phyloP scores from a whole-genome alignment of 2,329 filamentous ascomycete species.

The Arthrobotrys sphaeroides region DNA sequence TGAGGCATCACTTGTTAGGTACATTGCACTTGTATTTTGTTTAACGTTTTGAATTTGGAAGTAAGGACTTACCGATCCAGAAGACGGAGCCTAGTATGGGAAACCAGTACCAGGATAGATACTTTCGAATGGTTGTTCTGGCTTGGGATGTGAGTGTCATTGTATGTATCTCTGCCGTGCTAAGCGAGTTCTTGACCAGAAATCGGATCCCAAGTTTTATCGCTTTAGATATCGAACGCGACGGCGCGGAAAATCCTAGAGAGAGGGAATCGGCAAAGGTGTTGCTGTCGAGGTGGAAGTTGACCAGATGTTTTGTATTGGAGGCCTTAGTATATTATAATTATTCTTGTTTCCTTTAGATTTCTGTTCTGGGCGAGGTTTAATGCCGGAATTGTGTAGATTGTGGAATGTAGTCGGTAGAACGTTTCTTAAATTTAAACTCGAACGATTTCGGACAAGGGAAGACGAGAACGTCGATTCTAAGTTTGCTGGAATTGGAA shows the following conservation, averaged over 20 bases:
- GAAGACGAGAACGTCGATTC: too few species aligned
- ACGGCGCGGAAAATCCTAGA: too few species aligned
- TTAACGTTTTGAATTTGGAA: neutral
- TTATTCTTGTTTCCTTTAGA: neutral
- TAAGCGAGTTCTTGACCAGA: too few species aligned
- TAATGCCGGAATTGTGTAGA: neutral
- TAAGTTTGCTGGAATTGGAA: too few species aligned
- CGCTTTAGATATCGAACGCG: too few species aligned
- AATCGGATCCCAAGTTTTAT: too few species aligned
- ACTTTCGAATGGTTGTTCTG: neutral
- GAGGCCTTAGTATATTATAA: too few species aligned
- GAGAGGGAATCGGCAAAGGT: too few species aligned
- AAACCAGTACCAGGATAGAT: constrained; percentile 46
- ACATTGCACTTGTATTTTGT: neutral
- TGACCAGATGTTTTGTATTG: neutral
- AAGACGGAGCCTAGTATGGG: constrained; percentile 35
- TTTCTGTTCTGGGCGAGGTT: neutral
- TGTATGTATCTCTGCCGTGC: neutral
- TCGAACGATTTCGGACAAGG: neutral
- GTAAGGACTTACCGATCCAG: constrained; percentile 39
- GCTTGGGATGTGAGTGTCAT: neutral
- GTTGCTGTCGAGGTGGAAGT: too few species aligned
- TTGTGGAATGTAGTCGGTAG: neutral
- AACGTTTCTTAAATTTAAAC: neutral
- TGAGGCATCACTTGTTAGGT: neutral